Percentiles rank a stretch among this genome's conserved stretches.
Conservation (phyloP, 192 early-diverging fungal species). For the Phlyctochytrium bullatum region DNA sequence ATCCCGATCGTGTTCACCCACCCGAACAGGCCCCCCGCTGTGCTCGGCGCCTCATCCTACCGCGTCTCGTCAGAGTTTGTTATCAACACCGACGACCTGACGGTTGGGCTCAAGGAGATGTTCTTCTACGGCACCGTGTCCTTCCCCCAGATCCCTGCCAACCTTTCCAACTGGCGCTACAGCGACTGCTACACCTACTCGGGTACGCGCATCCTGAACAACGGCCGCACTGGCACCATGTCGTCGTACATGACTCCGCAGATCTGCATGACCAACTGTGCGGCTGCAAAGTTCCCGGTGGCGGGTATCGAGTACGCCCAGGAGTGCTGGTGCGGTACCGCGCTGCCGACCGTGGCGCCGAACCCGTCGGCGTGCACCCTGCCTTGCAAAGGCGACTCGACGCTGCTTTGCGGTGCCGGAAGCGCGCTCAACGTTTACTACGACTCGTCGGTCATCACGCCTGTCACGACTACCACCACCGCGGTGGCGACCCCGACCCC, state of each 20-base stretch:
- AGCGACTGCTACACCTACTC: background rate
- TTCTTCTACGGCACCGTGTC: background rate
- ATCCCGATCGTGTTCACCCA: background rate
- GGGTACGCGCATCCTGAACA: background rate
- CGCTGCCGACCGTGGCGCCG: background rate
- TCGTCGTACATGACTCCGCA: background rate
- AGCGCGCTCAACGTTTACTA: background rate
- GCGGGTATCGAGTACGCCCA: background rate
- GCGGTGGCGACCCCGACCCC: background rate
- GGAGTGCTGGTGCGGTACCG: constrained; percentile 2
- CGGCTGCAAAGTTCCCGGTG: background rate
- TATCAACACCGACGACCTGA: constrained; percentile 2
- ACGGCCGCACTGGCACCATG: background rate
- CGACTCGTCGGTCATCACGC: background rate
- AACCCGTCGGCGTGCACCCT: background rate
- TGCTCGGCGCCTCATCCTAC: background rate
- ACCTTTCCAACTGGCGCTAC: background rate
- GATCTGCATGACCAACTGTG: background rate
- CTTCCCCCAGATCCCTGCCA: background rate
- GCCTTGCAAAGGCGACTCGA: background rate
- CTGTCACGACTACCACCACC: background rate
- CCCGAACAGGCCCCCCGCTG: background rate
- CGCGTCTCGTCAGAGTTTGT: background rate
- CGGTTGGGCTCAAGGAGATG: background rate
- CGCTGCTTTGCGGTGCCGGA: background rate